Evolutionary conservation across 2,329 filamentous ascomycete genomes (phyloP).

Genomic region (Claviceps sp.): DNA sequence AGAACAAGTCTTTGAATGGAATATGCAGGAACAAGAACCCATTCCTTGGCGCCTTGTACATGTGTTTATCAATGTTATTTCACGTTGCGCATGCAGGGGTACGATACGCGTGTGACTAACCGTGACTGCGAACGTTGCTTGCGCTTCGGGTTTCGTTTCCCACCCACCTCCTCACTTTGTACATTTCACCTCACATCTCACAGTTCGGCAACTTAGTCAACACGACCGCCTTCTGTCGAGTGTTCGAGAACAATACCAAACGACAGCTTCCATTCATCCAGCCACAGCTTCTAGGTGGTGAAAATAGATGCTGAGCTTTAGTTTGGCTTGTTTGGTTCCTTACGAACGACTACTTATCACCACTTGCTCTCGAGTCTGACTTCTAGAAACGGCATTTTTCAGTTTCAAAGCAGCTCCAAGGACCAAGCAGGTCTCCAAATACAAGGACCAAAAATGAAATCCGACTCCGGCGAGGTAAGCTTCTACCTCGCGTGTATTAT

Average conservation of each 20-base stretch:
- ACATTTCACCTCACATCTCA: not conserved
- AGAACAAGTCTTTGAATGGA: no score
- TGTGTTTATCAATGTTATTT: not conserved
- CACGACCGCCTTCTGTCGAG: not conserved
- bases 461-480: slow-evolving; percentile 1
- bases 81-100: not conserved
- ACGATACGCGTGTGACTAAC: not conserved
- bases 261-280: not conserved
- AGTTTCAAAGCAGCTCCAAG: not conserved
- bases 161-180: not conserved
- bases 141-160: not conserved
- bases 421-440: no score
- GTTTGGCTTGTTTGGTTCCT: not conserved
- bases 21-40: no score
- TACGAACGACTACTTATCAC: not conserved
- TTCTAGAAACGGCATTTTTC: not conserved
- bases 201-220: not conserved
- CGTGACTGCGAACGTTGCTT: not conserved
- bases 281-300: no score
- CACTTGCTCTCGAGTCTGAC: not conserved
- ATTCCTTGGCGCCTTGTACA: no score
- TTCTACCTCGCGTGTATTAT: not conserved
- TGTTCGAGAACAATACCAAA: not conserved
- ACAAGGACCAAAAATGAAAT: not conserved
- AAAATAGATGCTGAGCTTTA: not conserved